phyloP scores from a whole-genome alignment of 169 alveolate species.

The Eimeria nieschulzi region DNA sequence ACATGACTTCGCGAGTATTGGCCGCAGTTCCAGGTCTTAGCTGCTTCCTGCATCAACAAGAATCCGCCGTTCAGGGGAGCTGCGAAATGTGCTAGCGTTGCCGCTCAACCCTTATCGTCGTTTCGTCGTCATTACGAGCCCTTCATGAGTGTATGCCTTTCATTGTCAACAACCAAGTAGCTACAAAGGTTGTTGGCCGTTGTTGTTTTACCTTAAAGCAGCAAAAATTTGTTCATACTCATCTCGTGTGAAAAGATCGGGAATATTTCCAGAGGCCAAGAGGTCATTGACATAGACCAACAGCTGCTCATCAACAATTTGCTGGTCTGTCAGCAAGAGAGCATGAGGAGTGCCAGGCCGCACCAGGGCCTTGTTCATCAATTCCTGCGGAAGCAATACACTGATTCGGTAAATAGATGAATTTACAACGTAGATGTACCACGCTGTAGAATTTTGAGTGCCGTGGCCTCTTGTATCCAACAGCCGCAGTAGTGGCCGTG shows the following conservation, averaged over 20 bases:
- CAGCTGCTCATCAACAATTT: constrained; percentile 93
- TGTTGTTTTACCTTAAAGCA: constrained; percentile 85
- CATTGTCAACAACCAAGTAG: neutral
- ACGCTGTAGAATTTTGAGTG: no score
- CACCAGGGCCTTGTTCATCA: constrained; percentile 94
- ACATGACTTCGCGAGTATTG: constrained; percentile 90
- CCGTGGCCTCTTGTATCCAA: no score
- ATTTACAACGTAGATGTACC: no score
- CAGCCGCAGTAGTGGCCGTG: neutral
- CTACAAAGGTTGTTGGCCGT: neutral
- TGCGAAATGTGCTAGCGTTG: no score
- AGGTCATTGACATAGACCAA: constrained; percentile 94
- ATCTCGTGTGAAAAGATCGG: constrained; percentile 93
- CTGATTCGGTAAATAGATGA: no score
- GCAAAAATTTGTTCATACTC: constrained; percentile 91
- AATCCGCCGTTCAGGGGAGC: no score
- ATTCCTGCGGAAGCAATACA: constrained; percentile 81
- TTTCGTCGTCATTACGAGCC: no score
- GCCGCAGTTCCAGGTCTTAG: constrained; percentile 90
- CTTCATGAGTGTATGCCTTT: no score
- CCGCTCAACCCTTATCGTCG: no score
- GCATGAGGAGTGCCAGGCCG: constrained; percentile 93
- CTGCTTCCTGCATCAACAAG: constrained; percentile 80
- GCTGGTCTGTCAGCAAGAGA: constrained; percentile 94
- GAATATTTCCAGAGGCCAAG: constrained; percentile 95